Base-by-base conservation (phyloP, 2,329 filamentous ascomycete genomes). In the Aspergillus pseudonomiae region DNA sequence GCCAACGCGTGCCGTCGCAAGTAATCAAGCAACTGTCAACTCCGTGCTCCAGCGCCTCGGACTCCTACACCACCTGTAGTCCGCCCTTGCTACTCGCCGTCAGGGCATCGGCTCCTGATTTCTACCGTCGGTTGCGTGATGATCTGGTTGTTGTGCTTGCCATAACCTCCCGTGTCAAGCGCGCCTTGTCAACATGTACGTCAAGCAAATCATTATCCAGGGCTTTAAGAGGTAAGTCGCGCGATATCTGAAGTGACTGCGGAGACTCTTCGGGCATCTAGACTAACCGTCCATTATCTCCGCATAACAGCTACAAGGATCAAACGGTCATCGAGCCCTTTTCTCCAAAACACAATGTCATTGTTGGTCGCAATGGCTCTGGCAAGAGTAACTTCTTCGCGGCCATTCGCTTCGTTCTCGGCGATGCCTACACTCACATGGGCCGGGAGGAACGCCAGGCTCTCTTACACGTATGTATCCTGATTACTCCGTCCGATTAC, bases 331-430 rank as follows among this genome's bases (percentile, higher is more conserved):
- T 98, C 77, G 95, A 99, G 77, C 94, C 94, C 65, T 99, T 99
- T 81, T 98, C 94, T 52, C 90, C 94, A 59, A 96, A 96, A 74
- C 95, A 94, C 74, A 99, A 99, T 83, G 94, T 99, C 71, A 96
- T 99, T 73, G 95, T 99, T 74, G 95, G 95, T 70, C 94, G 95
- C 83, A 99, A 99, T 89, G 95, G 95, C 70, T 98, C 95, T 3
- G 95, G 95, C 75, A 99, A 99, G 86, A 97, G 93, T 79, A 99
- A 99, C 82, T 99, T 99, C 87, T 99, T 99, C 81, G 94, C 95
- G 58, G 95, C 95, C 52, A 97, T 99, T 79, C 93, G 95, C 63
- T 99, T 99, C 81, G 96, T 98, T 53, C 89, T 99, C 67, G 95
- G 94, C 80, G 95, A 99, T 88, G 93, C 93, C 68, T 99, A 99